Percentiles rank a stretch among this genome's conserved stretches.
Conservation (phyloP, 192 early-diverging fungal species). For the Chytriomyces confervae region DNA sequence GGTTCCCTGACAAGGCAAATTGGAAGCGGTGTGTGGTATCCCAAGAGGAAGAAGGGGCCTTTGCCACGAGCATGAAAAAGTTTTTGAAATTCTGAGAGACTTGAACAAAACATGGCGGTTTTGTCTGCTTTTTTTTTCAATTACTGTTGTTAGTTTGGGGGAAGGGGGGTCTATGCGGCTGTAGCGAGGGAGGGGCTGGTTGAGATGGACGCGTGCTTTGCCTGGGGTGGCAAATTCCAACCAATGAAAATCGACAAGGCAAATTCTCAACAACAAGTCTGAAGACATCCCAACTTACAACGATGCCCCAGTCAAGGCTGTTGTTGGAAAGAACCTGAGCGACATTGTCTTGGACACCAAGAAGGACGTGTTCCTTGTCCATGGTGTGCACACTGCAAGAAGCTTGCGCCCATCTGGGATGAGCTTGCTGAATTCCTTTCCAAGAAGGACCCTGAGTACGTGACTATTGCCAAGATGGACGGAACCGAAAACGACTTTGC, state of each 20-base stretch:
- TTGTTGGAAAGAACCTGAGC: conserved; percentile 84
- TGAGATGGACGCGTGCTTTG: too few relatives aligned
- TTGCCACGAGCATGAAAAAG: conserved; percentile 36
- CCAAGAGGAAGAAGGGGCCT: conserved; percentile 64
- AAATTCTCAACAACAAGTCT: too few relatives aligned
- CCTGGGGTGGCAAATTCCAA: too few relatives aligned
- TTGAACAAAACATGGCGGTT: too few relatives aligned
- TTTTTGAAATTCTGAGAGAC: conserved; percentile 14
- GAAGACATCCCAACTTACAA: conserved; percentile 83
- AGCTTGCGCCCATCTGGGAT: conserved; percentile 80
- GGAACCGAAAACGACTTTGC: conserved; percentile 97
- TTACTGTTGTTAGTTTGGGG: too few relatives aligned
- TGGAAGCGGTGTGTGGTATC: conserved; percentile 80
- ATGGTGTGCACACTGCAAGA: conserved; percentile 69
- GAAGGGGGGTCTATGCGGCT: too few relatives aligned
- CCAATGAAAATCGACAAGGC: not conserved
- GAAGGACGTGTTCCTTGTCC: conserved; percentile 89
- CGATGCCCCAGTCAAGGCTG: conserved; percentile 85
- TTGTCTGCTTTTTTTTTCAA: too few relatives aligned
- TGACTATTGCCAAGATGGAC: conserved; percentile 95
- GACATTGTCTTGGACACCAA: conserved; percentile 81
- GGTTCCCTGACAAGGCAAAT: conserved; percentile 69
- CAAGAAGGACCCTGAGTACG: conserved; percentile 49
- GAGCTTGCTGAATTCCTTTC: conserved; percentile 69
- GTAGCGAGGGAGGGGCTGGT: too few relatives aligned